Base-by-base conservation (phyloP, 1,139 yeast species). In the Sugiyamaella japonica region DNA sequence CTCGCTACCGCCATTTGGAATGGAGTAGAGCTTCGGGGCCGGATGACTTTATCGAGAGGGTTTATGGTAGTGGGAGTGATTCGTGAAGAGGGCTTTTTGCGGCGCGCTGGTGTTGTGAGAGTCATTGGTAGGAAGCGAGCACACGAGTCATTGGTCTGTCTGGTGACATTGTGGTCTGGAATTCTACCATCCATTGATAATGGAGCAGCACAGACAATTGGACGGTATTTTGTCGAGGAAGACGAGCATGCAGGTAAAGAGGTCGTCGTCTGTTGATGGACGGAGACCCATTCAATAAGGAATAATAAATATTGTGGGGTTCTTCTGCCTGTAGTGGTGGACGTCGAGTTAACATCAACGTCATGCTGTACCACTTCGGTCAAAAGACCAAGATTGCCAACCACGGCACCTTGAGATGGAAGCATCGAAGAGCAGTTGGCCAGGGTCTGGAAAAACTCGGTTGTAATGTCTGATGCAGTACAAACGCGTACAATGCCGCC, bases 401-500 rank as follows among this genome's bases (percentile, higher is more conserved):
- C 37, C 16, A 44, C 55, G n/a, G 55, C 53, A 1, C 39, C 42
- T 48, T 50, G 31, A 12, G 34, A 48, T 5, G 45, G 34, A 17
- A 36, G 44, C 2, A 32, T 12, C 8, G 52, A 59, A 13, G 48
- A 43, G 25, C 58, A 47, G 5, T 56, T 57, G 1, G 61, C 58
- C 36, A 67, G 54, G 36, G 60, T 52, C 23, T 59, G 50, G 48
- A 68, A 67, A 48, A 59, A 68, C 50, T 41, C 41, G 15, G 28
- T 34, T 7, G 67, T 57, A 4, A n/a, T 13, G 9, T 51, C 49
- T 32, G 59, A 59, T 6, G 45, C 52, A 8, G 65, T 49, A 44
- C 55, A 56, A 13, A 68, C 65, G 15, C 56, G 55, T 43, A 64
- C 44, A 37, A 56, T 61, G 6, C 66, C 62, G 7, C 67, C 64